Conservation (phyloP, 2,329 filamentous ascomycete genomes). For the Monascus ruber region DNA sequence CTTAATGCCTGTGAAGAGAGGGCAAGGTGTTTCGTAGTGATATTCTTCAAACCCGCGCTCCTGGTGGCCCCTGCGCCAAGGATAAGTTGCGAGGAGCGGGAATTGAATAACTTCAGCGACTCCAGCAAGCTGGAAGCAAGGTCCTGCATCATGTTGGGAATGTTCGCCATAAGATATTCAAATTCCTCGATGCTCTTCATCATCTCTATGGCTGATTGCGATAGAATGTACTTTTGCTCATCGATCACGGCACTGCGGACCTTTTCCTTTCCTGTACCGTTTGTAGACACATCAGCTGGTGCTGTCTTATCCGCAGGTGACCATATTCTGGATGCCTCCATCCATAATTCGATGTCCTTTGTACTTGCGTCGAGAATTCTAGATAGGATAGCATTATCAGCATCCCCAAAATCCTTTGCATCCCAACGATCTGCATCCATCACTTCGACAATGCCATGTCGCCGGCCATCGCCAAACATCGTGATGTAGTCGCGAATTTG, state of each 20-base stretch:
- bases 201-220: constrained; percentile 70
- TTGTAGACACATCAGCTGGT: constrained; percentile 27
- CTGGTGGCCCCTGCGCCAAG: constrained; percentile 84
- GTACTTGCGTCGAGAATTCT: constrained; percentile 49
- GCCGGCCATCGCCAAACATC: constrained; percentile 45
- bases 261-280: constrained; percentile 47
- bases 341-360: constrained; percentile 46
- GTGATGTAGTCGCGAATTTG: constrained; percentile 54
- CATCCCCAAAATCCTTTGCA: constrained; percentile 49
- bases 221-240: constrained; percentile 73
- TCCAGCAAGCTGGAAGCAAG: constrained; percentile 69
- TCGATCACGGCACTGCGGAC: constrained; percentile 66
- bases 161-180: constrained; percentile 68
- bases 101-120: constrained; percentile 89
- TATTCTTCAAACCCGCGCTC: constrained; percentile 85
- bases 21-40: constrained; percentile 89
- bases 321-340: constrained; percentile 41
- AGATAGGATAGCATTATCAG: constrained; percentile 40
- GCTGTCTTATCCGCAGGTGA: constrained; percentile 22
- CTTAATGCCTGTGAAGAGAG: constrained; percentile 80
- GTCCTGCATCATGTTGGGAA: constrained; percentile 80
- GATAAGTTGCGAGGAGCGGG: constrained; percentile 88
- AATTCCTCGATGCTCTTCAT: constrained; percentile 73
- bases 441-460: constrained; percentile 44
- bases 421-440: constrained; percentile 56